phyloP scores from a whole-genome alignment of 208 protist species.

The Wallacemonas sp. region DNA sequence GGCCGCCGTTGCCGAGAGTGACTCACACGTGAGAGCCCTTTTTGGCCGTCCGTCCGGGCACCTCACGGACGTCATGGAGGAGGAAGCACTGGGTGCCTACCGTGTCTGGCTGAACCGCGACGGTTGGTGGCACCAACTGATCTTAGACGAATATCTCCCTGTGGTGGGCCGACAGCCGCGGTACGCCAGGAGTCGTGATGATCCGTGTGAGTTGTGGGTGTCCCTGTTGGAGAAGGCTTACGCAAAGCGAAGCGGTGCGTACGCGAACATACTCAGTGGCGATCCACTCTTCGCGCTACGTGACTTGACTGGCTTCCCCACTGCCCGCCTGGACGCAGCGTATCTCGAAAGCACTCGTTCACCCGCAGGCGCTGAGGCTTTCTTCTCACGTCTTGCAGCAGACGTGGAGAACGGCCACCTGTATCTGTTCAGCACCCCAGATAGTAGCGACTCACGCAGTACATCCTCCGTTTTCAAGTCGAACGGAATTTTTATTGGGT shows the following conservation, averaged over 20 bases:
- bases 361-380: slow-evolving; percentile 20
- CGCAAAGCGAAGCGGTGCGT: slow-evolving; percentile 72
- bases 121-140: slow-evolving; percentile 65
- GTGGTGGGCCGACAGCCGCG: slow-evolving; percentile 40
- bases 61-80: slow-evolving; percentile 10
- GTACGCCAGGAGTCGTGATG: slow-evolving; percentile 43
- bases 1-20: slow-evolving; percentile 40
- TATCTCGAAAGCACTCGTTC: slow-evolving; percentile 25
- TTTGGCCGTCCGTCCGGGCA: slow-evolving; percentile 29
- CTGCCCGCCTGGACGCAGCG: slow-evolving; percentile 33
- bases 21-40: slow-evolving; percentile 34
- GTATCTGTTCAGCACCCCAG: slow-evolving; percentile 51
- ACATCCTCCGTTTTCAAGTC: slow-evolving; percentile 23
- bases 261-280: slow-evolving; percentile 65
- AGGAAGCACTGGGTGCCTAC: slow-evolving; percentile 48
- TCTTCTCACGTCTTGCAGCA: slow-evolving; percentile 43
- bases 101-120: slow-evolving; percentile 68
- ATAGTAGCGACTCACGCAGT: slow-evolving; percentile 21
- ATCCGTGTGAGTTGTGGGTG: slow-evolving; percentile 80
- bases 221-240: slow-evolving; percentile 83
- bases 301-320: slow-evolving; percentile 62
- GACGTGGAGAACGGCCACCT: slow-evolving; percentile 35
- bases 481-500: slow-evolving; percentile 42
- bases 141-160: slow-evolving; percentile 76
- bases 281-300: slow-evolving; percentile 65